A percentile compares a stretch with the other conserved stretches of the same genome.
These are phyloP conservation scores for Colletotrichum falcatum DNA, from an alignment of 2,329 filamentous ascomycete genomes.

Conservation along the genomic window DNA sequence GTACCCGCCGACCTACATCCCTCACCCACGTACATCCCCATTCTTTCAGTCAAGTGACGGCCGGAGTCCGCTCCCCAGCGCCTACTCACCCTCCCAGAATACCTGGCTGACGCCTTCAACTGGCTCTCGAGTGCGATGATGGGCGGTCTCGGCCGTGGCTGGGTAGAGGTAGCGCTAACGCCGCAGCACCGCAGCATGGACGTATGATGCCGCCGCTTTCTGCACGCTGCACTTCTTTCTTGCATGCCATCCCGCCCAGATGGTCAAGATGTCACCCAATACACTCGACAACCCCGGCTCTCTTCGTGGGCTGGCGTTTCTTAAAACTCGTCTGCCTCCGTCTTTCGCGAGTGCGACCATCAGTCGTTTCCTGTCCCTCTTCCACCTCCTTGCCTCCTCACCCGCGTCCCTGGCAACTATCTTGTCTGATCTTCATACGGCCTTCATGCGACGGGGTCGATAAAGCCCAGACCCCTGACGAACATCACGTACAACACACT, in stretches of 20 bases:
- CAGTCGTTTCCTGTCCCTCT: constrained; percentile 43
- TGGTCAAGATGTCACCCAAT: neutral
- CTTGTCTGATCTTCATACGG: constrained; percentile 53
- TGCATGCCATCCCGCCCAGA: constrained; percentile 32
- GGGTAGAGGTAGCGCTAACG: constrained; percentile 22
- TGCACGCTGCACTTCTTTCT: constrained; percentile 40
- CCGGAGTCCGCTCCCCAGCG: constrained; percentile 13
- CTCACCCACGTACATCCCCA: constrained; percentile 33
- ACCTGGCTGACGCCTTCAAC: constrained; percentile 42
- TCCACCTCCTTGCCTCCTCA: constrained; percentile 47
- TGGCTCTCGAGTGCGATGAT: constrained; percentile 44
- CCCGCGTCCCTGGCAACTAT: constrained; percentile 44
- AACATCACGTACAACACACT: constrained; percentile 38
- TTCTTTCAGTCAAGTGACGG: constrained; percentile 37
- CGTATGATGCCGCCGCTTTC: constrained; percentile 28
- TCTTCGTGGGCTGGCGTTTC: constrained; percentile 35
- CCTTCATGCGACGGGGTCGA: constrained; percentile 47
- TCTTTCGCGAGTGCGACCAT: constrained; percentile 37
- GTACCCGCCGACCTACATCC: constrained; percentile 36
- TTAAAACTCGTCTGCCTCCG: constrained; percentile 48
- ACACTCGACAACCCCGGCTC: constrained; percentile 17
- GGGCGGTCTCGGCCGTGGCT: constrained; percentile 51
- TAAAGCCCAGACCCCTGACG: constrained; percentile 43
- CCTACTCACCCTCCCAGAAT: constrained; percentile 13
- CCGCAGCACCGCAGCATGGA: constrained; percentile 14